Conservation (phyloP, 495 filamentous ascomycete genomes). For the Mytilinidion resinicola region DNA sequence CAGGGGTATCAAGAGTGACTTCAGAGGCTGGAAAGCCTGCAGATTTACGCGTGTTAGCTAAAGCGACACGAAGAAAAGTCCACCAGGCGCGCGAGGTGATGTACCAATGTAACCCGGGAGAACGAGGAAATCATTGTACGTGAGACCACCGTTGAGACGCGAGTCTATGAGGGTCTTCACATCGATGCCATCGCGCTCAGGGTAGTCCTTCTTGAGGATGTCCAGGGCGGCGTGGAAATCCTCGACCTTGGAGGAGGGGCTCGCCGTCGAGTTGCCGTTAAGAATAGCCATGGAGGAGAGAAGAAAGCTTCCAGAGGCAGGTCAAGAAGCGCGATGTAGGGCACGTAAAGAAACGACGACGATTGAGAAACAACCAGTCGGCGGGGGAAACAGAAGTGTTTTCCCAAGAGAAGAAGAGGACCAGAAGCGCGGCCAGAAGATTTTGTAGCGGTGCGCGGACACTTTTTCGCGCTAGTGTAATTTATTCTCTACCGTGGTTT, state of each 20-base stretch:
- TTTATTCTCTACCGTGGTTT: too few relatives aligned
- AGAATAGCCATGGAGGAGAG: conserved; percentile 56
- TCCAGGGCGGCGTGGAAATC: conserved; percentile 67
- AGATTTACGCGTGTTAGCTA: conserved; percentile 2
- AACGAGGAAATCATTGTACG: conserved; percentile 70
- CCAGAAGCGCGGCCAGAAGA: conserved; percentile 7
- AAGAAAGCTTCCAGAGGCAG: conserved; percentile 26
- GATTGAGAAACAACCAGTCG: conserved; percentile 36
- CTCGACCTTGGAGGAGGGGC: conserved; percentile 37
- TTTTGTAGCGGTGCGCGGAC: background rate
- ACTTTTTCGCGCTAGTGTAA: too few relatives aligned
- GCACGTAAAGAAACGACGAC: conserved; percentile 20
- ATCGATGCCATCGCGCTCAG: conserved; percentile 73
- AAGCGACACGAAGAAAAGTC: background rate
- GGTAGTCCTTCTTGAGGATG: conserved; percentile 66
- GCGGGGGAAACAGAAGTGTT: conserved; percentile 49
- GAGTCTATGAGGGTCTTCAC: conserved; percentile 79
- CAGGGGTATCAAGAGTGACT: conserved; percentile 78
- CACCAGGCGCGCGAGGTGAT: background rate
- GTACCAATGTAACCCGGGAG: conserved; percentile 62
- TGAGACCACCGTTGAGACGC: conserved; percentile 80
- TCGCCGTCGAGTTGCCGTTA: conserved; percentile 50
- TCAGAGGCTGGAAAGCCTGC: conserved; percentile 82
- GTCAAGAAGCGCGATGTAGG: conserved; percentile 3
- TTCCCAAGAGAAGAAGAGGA: conserved; percentile 52